phyloP scores from a whole-genome alignment of 2,329 filamentous ascomycete genomes.

The Arthrobotrys conoides region DNA sequence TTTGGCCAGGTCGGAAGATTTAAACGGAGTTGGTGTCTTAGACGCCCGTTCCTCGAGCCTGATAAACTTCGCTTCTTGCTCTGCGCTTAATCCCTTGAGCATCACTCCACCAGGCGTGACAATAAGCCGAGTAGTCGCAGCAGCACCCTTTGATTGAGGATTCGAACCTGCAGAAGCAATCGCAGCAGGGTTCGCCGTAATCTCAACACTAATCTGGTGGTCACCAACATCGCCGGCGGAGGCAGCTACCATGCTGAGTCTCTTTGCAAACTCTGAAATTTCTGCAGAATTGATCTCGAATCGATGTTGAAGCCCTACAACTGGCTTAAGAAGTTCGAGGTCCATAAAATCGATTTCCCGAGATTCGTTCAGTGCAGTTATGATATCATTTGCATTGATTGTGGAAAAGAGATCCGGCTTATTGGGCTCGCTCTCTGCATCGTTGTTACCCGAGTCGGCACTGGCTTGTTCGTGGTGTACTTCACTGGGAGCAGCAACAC shows the following conservation, averaged over 20 bases:
- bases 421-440: slow-evolving; percentile 34
- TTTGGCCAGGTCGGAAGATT: slow-evolving; percentile 41
- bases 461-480: slow-evolving; percentile 30
- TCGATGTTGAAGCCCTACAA: slow-evolving; percentile 64
- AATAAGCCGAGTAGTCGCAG: slow-evolving; percentile 72
- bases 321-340: slow-evolving; percentile 68
- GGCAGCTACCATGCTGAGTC: slow-evolving; percentile 57
- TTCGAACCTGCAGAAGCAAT: slow-evolving; percentile 1
- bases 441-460: slow-evolving; percentile 35
- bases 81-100: slow-evolving; percentile 77
- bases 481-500: slow-evolving; percentile 37
- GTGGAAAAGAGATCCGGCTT: slow-evolving; percentile 63
- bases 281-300: slow-evolving; percentile 64
- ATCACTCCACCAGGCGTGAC: slow-evolving; percentile 83
- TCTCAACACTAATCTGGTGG: slow-evolving; percentile 56
- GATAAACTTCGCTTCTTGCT: slow-evolving; percentile 80
- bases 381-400: slow-evolving; percentile 66
- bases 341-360: slow-evolving; percentile 67
- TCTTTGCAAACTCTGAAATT: slow-evolving; percentile 64
- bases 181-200: slow-evolving; percentile 38
- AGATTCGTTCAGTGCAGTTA: slow-evolving; percentile 67
- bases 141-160: background rate
- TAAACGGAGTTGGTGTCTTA: slow-evolving; percentile 45
- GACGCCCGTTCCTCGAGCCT: slow-evolving; percentile 74
- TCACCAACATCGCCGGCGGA: slow-evolving; percentile 54